Evolutionary conservation across 306 rosid species (phyloP).

Genomic region (Vigna angularis): DNA sequence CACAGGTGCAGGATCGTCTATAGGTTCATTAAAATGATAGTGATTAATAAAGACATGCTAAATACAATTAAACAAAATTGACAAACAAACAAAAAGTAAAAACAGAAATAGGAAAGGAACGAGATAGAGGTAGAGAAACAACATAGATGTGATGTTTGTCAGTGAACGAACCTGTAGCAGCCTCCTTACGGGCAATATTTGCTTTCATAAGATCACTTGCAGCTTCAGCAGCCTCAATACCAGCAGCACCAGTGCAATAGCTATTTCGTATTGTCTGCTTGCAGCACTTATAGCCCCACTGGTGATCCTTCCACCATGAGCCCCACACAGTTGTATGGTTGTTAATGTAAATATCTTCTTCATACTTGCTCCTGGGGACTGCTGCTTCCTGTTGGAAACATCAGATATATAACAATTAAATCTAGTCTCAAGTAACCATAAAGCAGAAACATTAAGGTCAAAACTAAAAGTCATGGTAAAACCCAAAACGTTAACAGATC

Average conservation of each 20-base stretch:
- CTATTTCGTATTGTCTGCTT: slow-evolving; percentile 49
- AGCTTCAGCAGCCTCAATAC: slow-evolving; percentile 57
- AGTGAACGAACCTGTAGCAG: slow-evolving; percentile 54
- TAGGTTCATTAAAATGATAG: neutral
- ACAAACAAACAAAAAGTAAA: neutral
- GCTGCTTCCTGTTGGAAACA: slow-evolving; percentile 39
- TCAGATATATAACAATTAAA: neutral
- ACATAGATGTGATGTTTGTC: neutral
- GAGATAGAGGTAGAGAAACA: neutral
- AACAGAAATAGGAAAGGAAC: neutral
- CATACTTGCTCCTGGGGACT: slow-evolving; percentile 61
- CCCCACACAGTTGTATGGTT: slow-evolving; percentile 79
- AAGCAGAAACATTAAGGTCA: neutral
- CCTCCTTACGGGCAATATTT: slow-evolving; percentile 78
- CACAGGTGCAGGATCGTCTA: slow-evolving; percentile 37
- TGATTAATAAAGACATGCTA: neutral
- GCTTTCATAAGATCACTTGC: slow-evolving; percentile 76
- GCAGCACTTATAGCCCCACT: slow-evolving; percentile 83
- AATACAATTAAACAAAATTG: slow-evolving; percentile 5
- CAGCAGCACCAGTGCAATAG: slow-evolving; percentile 50
- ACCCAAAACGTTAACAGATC: no score
- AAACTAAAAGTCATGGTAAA: neutral
- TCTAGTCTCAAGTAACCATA: no score
- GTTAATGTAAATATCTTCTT: slow-evolving; percentile 51
- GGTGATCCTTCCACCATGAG: slow-evolving; percentile 85